Conservation (phyloP, 169 alveolate species). For the Plasmodium relictum region DNA sequence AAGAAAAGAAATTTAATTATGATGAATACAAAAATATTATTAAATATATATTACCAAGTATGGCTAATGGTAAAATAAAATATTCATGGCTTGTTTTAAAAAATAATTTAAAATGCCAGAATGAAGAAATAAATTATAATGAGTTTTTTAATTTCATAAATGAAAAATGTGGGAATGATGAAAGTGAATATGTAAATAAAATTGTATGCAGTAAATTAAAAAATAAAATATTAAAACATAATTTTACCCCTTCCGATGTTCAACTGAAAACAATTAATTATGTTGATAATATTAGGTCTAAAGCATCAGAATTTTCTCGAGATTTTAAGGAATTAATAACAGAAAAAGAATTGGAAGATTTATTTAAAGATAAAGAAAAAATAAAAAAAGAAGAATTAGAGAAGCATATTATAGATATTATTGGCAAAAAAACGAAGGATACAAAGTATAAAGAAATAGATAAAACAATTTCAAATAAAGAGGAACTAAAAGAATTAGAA, state of each 20-base stretch:
- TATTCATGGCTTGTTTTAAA: slow-evolving; percentile 55
- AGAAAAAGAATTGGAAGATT: slow-evolving; percentile 29
- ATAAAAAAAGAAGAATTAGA: slow-evolving; percentile 49
- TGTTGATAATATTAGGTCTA: slow-evolving; percentile 52
- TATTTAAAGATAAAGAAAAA: slow-evolving; percentile 63
- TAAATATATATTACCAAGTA: slow-evolving; percentile 56
- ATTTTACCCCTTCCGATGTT: slow-evolving; percentile 60
- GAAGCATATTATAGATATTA: slow-evolving; percentile 27
- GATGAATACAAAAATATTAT: slow-evolving; percentile 61
- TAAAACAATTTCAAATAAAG: background rate
- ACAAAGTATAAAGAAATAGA: background rate
- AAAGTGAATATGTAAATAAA: slow-evolving; percentile 48
- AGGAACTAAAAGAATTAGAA: slow-evolving; percentile 8
- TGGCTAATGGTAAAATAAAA: slow-evolving; percentile 42
- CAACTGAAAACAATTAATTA: slow-evolving; percentile 55
- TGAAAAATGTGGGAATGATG: slow-evolving; percentile 38
- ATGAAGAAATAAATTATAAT: slow-evolving; percentile 29
- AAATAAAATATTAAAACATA: slow-evolving; percentile 62
- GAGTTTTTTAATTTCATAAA: slow-evolving; percentile 31
- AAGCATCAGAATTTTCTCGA: slow-evolving; percentile 65
- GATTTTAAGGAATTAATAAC: slow-evolving; percentile 53
- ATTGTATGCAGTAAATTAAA: slow-evolving; percentile 55
- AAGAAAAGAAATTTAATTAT: slow-evolving; percentile 23
- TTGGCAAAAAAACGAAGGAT: slow-evolving; percentile 9
- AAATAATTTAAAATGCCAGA: slow-evolving; percentile 30